Percentiles rank a stretch among this genome's conserved stretches.
phyloP scores from a whole-genome alignment of 2,329 filamentous ascomycete species.

The Massarina eburnea region DNA sequence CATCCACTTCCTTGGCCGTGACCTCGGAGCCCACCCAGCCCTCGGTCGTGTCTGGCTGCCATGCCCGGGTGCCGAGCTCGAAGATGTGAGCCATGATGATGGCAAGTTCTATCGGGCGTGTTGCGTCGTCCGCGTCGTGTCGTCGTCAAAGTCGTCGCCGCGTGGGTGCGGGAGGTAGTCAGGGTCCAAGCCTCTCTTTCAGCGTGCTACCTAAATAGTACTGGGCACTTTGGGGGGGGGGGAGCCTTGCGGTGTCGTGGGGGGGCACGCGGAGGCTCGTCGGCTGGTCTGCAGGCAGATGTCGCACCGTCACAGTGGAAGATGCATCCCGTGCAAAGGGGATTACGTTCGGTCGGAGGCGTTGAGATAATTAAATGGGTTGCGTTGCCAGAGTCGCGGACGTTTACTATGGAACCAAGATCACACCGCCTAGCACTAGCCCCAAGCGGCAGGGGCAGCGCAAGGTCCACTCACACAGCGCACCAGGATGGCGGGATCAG shows the following conservation, averaged over 20 bases:
- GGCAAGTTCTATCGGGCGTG: constrained; percentile 8
- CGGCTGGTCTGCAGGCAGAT: constrained; percentile 20
- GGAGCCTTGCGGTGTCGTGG: constrained; percentile 5
- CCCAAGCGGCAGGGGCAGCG: constrained; percentile 11
- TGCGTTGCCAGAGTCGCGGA: constrained; percentile 9
- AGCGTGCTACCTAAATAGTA: constrained; percentile 17
- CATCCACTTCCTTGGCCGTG: constrained; percentile 78
- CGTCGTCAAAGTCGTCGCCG: constrained; percentile 1
- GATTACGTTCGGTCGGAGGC: background rate
- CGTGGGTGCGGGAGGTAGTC: constrained; percentile 16
- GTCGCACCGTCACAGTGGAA: constrained; percentile 31
- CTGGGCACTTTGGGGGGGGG: too few species aligned
- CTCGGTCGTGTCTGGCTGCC: constrained; percentile 94
- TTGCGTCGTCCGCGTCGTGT: constrained; percentile 16
- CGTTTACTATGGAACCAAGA: constrained; percentile 21
- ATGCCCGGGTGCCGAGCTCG: constrained; percentile 94
- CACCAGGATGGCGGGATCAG: background rate
- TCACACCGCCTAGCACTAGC: constrained; percentile 28
- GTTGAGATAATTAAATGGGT: constrained; percentile 5
- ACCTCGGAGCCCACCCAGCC: constrained; percentile 98
- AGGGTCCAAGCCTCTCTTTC: constrained; percentile 32
- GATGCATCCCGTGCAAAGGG: constrained; percentile 24
- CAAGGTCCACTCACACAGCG: constrained; percentile 16
- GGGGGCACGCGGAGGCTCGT: constrained; percentile 12
- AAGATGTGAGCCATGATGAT: constrained; percentile 87